A percentile compares a stretch with the other conserved stretches of the same genome.
These are phyloP conservation scores for Daedaleopsis sinensis DNA, from an alignment of 768 basidiomycete species.

Conservation along the genomic window DNA sequence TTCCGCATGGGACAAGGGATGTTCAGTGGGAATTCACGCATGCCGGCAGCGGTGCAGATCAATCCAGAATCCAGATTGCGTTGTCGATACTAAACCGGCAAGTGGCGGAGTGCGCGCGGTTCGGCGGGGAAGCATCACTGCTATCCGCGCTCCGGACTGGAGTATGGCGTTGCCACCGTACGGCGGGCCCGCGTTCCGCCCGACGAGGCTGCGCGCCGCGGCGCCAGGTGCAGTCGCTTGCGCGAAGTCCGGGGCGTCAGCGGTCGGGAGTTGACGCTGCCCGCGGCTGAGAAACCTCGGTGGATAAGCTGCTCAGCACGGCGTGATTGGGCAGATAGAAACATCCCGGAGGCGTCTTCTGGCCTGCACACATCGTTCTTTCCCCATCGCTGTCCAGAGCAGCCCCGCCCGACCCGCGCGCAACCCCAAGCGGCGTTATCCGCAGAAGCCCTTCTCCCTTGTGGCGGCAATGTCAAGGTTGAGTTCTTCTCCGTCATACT, in stretches of 20 bases:
- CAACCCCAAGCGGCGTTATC: background rate
- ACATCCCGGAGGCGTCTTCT: background rate
- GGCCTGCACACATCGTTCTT: background rate
- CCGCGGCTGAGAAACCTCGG: background rate
- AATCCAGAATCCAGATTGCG: too few relatives aligned
- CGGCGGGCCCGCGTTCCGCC: background rate
- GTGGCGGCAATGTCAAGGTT: background rate
- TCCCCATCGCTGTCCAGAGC: background rate
- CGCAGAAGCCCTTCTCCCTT: background rate
- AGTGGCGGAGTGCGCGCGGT: background rate
- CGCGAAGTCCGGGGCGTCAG: background rate
- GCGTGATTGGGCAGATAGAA: background rate
- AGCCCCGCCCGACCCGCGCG: too few relatives aligned
- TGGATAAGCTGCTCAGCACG: background rate
- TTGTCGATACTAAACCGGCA: too few relatives aligned
- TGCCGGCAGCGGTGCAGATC: too few relatives aligned
- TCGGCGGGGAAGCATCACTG: background rate
- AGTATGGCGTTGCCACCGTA: background rate
- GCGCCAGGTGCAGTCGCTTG: background rate
- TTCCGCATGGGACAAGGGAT: too few relatives aligned
- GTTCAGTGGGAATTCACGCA: too few relatives aligned
- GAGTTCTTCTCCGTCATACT: background rate
- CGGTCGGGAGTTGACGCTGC: background rate
- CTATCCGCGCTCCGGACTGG: background rate
- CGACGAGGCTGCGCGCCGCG: background rate